These are phyloP conservation scores for Neoarthrinium moseri DNA, from an alignment of 2,329 filamentous ascomycete genomes.

Conservation along the genomic window DNA sequence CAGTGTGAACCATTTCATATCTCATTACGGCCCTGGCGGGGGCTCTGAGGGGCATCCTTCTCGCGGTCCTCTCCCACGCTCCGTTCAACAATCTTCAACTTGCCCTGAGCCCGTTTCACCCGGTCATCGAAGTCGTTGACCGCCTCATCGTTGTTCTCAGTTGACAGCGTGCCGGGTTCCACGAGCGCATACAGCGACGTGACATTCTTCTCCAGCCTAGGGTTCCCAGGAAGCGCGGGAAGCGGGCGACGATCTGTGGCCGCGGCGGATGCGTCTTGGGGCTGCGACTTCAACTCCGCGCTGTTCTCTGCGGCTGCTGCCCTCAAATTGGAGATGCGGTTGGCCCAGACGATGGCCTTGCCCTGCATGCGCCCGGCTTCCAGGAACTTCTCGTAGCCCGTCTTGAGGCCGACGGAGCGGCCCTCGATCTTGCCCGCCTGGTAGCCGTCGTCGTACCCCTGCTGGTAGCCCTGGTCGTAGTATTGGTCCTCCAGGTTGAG, in stretches of 20 bases:
- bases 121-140: constrained; percentile 89
- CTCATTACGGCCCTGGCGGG: constrained; percentile 9
- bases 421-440: constrained; percentile 83
- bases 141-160: constrained; percentile 81
- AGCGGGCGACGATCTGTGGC: too few relatives aligned
- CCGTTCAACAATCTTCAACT: constrained; percentile 81
- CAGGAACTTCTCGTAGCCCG: constrained; percentile 89
- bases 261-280: not conserved
- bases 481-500: constrained; percentile 66
- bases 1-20: constrained; percentile 1
- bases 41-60: not conserved
- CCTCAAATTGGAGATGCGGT: constrained; percentile 40
- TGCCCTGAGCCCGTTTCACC: constrained; percentile 77
- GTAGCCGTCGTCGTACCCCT: constrained; percentile 74
- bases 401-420: constrained; percentile 84
- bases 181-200: constrained; percentile 72
- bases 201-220: constrained; percentile 75
- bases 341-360: constrained; percentile 79
- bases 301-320: constrained; percentile 10
- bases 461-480: constrained; percentile 77
- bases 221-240: constrained; percentile 47
- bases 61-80: constrained; percentile 43
- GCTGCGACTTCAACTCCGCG: constrained; percentile 10
- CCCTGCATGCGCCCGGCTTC: constrained; percentile 78
- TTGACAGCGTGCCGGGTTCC: constrained; percentile 74